phyloP scores from a whole-genome alignment of 73 alveolate genomes.

The Tetrahymena malaccensis region DNA sequence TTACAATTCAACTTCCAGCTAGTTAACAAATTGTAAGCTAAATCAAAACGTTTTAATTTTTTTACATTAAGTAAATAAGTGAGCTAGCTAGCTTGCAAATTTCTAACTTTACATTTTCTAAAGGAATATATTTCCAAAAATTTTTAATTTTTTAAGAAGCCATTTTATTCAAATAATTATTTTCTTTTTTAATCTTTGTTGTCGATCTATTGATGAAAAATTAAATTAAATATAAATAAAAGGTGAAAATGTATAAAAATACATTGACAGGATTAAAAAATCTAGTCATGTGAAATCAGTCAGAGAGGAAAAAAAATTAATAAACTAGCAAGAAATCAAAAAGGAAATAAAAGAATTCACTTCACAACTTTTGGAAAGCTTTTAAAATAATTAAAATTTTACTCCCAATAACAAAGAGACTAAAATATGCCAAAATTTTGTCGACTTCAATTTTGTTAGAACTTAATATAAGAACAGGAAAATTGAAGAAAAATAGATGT shows the following conservation, averaged over 20 bases:
- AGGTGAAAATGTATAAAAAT: not conserved
- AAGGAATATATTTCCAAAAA: too few species aligned
- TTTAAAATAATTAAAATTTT: too few species aligned
- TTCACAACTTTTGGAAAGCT: not conserved
- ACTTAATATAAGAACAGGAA: not conserved
- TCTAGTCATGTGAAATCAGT: not conserved
- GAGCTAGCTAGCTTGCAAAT: too few species aligned
- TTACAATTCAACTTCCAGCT: not conserved
- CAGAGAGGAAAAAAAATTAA: not conserved
- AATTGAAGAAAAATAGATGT: not conserved
- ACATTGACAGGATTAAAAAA: not conserved
- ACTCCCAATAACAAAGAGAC: not conserved
- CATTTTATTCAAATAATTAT: too few species aligned
- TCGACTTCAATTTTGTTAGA: not conserved
- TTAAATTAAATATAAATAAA: not conserved
- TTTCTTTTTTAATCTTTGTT: too few species aligned
- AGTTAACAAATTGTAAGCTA: too few species aligned
- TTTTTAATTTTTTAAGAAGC: too few species aligned
- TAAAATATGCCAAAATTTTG: not conserved
- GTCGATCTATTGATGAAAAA: too few species aligned
- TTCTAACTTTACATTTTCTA: too few species aligned
- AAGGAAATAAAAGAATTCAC: not conserved
- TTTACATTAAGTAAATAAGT: too few species aligned
- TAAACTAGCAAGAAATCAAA: not conserved
- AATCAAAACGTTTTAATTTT: too few species aligned